Conservation (phyloP, 2,329 filamentous ascomycete genomes). For the Ascochyta viciae-villosae region DNA sequence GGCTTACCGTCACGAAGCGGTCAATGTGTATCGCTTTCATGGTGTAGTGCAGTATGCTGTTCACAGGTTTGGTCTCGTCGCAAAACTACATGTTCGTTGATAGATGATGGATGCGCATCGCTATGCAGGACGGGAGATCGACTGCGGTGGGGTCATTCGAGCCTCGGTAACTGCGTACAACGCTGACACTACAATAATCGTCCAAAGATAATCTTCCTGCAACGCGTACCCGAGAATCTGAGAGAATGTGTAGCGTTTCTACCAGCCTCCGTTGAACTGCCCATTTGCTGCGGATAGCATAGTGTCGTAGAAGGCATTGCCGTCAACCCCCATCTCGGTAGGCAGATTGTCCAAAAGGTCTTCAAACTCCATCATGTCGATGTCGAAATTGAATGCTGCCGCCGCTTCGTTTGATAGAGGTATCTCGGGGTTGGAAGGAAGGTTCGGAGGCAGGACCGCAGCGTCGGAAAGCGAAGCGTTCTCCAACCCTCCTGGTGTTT, state of each 20-base stretch:
- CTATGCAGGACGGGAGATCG: constrained; percentile 4
- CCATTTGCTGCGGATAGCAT: constrained; percentile 25
- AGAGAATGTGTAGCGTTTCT: too few relatives aligned
- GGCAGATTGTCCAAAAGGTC: constrained; percentile 36
- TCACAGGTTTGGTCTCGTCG: not conserved
- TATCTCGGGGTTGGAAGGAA: constrained; percentile 7
- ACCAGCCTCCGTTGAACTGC: constrained; percentile 4
- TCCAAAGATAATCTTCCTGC: not conserved
- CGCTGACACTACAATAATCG: not conserved
- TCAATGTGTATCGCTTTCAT: constrained; percentile 34
- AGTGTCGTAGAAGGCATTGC: constrained; percentile 34
- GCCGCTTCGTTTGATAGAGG: constrained; percentile 23
- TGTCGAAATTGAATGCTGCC: constrained; percentile 29
- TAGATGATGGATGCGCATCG: not conserved
- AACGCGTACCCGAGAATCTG: too few relatives aligned
- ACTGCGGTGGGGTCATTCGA: constrained; percentile 5
- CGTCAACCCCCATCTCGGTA: constrained; percentile 28
- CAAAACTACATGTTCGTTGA: not conserved
- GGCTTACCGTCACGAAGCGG: constrained; percentile 21
- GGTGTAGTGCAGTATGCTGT: not conserved
- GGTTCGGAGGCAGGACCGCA: not conserved
- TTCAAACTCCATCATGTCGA: constrained; percentile 36
- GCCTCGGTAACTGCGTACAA: constrained; percentile 14
- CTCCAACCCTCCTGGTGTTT: constrained; percentile 12
- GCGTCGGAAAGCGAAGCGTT: constrained; percentile 18